Evolutionary conservation across 306 rosid species (phyloP), one percentile per base, ranked within the genome.

Genomic region (Dryas drummondii): DNA sequence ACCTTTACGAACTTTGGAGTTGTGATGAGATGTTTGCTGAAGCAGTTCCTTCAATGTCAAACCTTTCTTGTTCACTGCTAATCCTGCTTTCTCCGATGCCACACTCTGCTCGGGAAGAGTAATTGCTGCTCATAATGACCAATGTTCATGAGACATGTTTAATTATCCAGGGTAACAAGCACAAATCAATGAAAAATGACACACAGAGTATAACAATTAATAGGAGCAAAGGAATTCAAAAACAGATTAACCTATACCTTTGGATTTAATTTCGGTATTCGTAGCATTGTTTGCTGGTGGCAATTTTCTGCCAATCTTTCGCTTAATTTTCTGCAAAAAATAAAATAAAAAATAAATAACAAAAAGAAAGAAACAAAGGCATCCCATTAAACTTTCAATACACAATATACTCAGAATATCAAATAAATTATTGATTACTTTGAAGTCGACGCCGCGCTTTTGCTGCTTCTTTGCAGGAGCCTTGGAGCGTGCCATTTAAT

Each of bases 31-130:
- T 68, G 97, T 81, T 73, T 88, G 97, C 70, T 92, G 97, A 76
- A 94, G 97, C 79, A 94, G 96, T 79, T 94, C 96, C 76, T 91
- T 94, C 76, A 94, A 85, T 74, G 97, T 94, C 78, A 94, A 87
- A 45, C 98, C 97, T 68, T 87, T 94, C 82, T 87, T 91, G 88
- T 88, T 87, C 71, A 94, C 96, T 0, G 97, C 96, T 47, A 90
- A 80, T n/a, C 98, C 97, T 1, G 59, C 84, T 84, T 87, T 94
- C 83, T 91, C 93, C 0, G 98, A 82, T 8, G 96, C 96, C 76
- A 94, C 81, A 45, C 96, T 94, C 88, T 87, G 97, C 85, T 94
- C 98, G 11, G 97, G 97, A 64, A 94, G 86, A 78, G 90, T 74
- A 67, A 90, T 91, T 72, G 97, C 97, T 94, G 96, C 75, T 55